Base-by-base conservation (phyloP, 768 basidiomycete genomes). In the Gymnopilus dilepis region DNA sequence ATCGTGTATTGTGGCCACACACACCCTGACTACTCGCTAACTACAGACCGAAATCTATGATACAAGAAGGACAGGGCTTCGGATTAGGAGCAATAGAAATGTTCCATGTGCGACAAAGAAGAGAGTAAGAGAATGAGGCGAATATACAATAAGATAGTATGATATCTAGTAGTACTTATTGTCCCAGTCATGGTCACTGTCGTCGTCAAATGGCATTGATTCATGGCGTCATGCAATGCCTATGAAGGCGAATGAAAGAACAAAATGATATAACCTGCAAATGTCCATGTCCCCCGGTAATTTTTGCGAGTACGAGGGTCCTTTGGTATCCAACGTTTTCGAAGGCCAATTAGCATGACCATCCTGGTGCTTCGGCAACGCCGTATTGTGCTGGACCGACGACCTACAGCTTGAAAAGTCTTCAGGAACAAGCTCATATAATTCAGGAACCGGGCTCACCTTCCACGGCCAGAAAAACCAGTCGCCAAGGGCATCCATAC, bases 311-410 rank as follows among this genome's bases (percentile, higher is more conserved):
- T 73, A 43, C 92, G 80, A 17, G 92, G 92, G 71, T 95, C 90
- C 1, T 72, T 70, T 6, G 93, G 91, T 38, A 94, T 85, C 87
- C 90, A 94, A 28, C 94, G 30, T 88, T 76, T 65, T 85, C 75
- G 56, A 94, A 79, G 3, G 77, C 77, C 0, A 80, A 74, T 56
- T 77, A 72, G 62, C 80, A 81, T 1, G 78, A 77, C 80, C 80
- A 81, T 24, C 75, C 65, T 6, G 80, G 79, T 2, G 78, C 58
- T 60, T 76, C 73, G 21, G 77, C 69, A 7, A 65, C 67, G 26
- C 77, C 77, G 12, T 72, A 68, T 59, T 65, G 86, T 82, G 70
- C 89, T 78, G 82, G 80, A 22, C 69, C 74, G 33, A 78, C 74
- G n/a, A n/a, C n/a, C n/a, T n/a, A n/a, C n/a, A n/a, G n/a, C n/a